Conservation (phyloP, 129 eudicot species). For the Arctium lappa region DNA sequence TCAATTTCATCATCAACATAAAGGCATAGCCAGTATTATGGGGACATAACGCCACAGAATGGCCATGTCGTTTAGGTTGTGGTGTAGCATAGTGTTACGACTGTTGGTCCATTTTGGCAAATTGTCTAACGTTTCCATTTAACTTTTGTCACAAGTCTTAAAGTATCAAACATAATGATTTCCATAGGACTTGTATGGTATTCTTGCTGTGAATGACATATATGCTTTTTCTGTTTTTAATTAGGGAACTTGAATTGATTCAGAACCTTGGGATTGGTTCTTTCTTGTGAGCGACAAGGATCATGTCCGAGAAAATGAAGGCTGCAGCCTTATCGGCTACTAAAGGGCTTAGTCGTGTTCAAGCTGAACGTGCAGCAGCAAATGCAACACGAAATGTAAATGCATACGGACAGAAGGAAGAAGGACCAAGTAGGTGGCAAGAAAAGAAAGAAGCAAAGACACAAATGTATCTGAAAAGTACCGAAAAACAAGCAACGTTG, state of each 20-base stretch:
- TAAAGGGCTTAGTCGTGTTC: slow-evolving; percentile 94
- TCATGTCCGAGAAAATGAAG: slow-evolving; percentile 64
- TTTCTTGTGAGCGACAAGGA: neutral
- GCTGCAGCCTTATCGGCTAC: slow-evolving; percentile 87
- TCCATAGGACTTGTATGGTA: neutral
- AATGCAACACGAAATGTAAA: slow-evolving; percentile 95
- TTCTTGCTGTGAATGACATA: neutral
- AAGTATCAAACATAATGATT: neutral
- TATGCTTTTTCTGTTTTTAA: neutral
- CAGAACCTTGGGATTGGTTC: slow-evolving; percentile 6
- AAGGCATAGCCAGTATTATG: neutral
- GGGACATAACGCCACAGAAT: neutral
- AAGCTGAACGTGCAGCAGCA: slow-evolving; percentile 92
- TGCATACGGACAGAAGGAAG: slow-evolving; percentile 98
- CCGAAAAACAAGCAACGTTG: slow-evolving; percentile 85
- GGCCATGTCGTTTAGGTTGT: neutral
- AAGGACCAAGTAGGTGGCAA: slow-evolving; percentile 99
- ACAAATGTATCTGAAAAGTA: slow-evolving; percentile 90
- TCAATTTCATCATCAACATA: too few relatives aligned
- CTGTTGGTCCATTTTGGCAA: neutral
- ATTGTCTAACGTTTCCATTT: too few relatives aligned
- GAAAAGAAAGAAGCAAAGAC: slow-evolving; percentile 94
- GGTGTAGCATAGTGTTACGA: neutral
- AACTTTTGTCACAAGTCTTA: neutral
- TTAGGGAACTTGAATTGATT: slow-evolving; percentile 1